These are phyloP conservation scores for Lithohypha guttulata DNA, from an alignment of 2,329 filamentous ascomycete species.

Conservation along the genomic window DNA sequence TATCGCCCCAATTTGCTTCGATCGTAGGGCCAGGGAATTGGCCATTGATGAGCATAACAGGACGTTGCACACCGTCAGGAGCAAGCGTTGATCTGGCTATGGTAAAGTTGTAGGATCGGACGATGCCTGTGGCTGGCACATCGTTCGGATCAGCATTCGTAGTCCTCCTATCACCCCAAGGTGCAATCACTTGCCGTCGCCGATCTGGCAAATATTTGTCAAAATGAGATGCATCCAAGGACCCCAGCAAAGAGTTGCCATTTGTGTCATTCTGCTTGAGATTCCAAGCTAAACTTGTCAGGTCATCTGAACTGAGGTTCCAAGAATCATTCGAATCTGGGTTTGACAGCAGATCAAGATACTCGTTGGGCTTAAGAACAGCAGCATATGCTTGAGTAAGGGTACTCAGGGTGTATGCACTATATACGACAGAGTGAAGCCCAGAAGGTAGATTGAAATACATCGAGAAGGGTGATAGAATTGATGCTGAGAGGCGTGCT, in stretches of 20 bases:
- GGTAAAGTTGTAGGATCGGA: slow-evolving; percentile 25
- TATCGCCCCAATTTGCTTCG: slow-evolving; percentile 23
- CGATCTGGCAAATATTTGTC: slow-evolving; percentile 11
- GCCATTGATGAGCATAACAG: slow-evolving; percentile 25
- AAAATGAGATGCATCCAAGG: slow-evolving; percentile 14
- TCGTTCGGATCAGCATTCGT: slow-evolving; percentile 13
- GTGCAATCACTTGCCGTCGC: slow-evolving; percentile 3
- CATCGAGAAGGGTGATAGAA: slow-evolving; percentile 3
- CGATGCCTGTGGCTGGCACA: slow-evolving; percentile 18
- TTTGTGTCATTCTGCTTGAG: slow-evolving; percentile 14
- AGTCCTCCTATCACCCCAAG: slow-evolving; percentile 14
- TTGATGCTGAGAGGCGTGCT: background rate
- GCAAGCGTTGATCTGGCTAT: slow-evolving; percentile 20
- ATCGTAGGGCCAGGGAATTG: slow-evolving; percentile 48
- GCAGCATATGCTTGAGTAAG: slow-evolving; percentile 2
- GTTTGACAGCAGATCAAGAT: slow-evolving; percentile 5
- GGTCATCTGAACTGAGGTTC: slow-evolving; percentile 2
- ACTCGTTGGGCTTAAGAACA: slow-evolving; percentile 4
- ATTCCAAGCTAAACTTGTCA: slow-evolving; percentile 2
- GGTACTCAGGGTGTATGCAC: background rate
- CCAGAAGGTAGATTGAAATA: background rate
- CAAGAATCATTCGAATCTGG: slow-evolving; percentile 2
- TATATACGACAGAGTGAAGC: background rate
- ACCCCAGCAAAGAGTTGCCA: slow-evolving; percentile 14
- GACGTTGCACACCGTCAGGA: slow-evolving; percentile 24